phyloP scores from a whole-genome alignment of 2,329 filamentous ascomycete species.

The Fulvia fulva region DNA sequence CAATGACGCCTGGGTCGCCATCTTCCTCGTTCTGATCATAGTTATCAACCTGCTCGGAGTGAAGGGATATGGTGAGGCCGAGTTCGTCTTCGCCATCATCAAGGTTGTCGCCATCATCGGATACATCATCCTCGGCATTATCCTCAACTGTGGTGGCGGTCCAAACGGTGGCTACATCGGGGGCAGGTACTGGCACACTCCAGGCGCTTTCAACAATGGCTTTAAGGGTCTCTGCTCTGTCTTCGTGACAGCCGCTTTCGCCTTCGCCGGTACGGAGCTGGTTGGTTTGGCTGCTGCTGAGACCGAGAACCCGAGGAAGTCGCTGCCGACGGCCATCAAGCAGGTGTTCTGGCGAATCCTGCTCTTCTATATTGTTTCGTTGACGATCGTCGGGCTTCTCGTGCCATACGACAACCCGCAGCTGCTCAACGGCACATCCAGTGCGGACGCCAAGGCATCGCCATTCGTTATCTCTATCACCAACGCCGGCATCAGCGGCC shows the following conservation, averaged over 20 bases:
- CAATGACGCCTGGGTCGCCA: slow-evolving; percentile 32
- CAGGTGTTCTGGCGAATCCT: slow-evolving; percentile 36
- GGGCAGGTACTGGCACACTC: slow-evolving; percentile 46
- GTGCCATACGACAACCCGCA: slow-evolving; percentile 29
- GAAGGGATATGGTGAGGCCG: slow-evolving; percentile 34
- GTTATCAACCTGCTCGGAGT: slow-evolving; percentile 34
- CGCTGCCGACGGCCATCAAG: slow-evolving; percentile 34
- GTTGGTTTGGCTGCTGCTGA: slow-evolving; percentile 56
- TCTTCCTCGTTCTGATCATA: slow-evolving; percentile 32
- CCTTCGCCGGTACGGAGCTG: slow-evolving; percentile 62
- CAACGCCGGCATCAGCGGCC: slow-evolving; percentile 56
- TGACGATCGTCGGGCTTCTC: slow-evolving; percentile 33
- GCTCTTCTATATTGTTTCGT: slow-evolving; percentile 34
- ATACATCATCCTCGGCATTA: slow-evolving; percentile 62
- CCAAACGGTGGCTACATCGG: slow-evolving; percentile 56
- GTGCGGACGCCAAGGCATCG: slow-evolving; percentile 44
- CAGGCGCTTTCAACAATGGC: slow-evolving; percentile 48
- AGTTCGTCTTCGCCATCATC: slow-evolving; percentile 36
- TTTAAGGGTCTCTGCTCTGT: slow-evolving; percentile 64
- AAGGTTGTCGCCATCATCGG: slow-evolving; percentile 49
- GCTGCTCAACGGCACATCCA: slow-evolving; percentile 35
- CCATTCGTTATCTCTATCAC: slow-evolving; percentile 65
- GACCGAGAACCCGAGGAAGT: slow-evolving; percentile 49
- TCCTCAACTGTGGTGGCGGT: slow-evolving; percentile 57
- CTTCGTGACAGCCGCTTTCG: slow-evolving; percentile 61